Percentiles rank a stretch among this genome's conserved stretches.
These are phyloP conservation scores for Leishmania turanica DNA, from an alignment of 208 protist species.

Conservation along the genomic window DNA sequence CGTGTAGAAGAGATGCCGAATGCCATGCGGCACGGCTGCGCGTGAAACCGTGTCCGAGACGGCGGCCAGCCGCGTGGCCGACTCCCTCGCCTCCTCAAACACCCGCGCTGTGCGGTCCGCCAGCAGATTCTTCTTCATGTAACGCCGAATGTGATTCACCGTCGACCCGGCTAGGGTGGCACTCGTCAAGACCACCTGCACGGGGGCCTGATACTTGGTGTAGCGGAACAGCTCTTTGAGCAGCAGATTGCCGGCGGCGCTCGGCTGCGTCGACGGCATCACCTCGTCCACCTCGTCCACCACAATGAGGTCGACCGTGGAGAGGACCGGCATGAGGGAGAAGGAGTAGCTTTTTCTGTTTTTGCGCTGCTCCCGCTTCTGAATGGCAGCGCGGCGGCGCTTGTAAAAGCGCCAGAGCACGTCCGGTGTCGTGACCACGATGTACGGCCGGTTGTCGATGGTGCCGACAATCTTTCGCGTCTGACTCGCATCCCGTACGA, in stretches of 20 bases:
- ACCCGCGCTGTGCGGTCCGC: slow-evolving; percentile 67
- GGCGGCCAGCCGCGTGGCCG: slow-evolving; percentile 20
- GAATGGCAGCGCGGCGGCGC: slow-evolving; percentile 51
- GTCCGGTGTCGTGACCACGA: slow-evolving; percentile 77
- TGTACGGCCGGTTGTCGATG: slow-evolving; percentile 79
- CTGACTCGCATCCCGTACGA: slow-evolving; percentile 47
- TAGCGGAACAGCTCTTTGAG: slow-evolving; percentile 84
- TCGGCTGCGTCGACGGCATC: slow-evolving; percentile 63
- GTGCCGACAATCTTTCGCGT: slow-evolving; percentile 38
- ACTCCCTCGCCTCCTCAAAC: slow-evolving; percentile 53
- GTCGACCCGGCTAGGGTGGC: slow-evolving; percentile 84
- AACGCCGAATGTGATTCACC: slow-evolving; percentile 87
- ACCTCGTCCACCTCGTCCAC: slow-evolving; percentile 91
- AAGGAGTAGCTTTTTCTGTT: slow-evolving; percentile 64
- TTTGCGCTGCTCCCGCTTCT: slow-evolving; percentile 39
- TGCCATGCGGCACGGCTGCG: slow-evolving; percentile 62
- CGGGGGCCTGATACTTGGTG: slow-evolving; percentile 86
- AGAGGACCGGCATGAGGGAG: slow-evolving; percentile 67
- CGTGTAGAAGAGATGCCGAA: slow-evolving; percentile 81
- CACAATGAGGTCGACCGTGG: slow-evolving; percentile 76
- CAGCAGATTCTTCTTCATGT: slow-evolving; percentile 89
- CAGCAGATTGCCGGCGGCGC: slow-evolving; percentile 77
- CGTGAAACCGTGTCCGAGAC: slow-evolving; percentile 50
- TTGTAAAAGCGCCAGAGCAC: slow-evolving; percentile 79
- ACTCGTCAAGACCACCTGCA: slow-evolving; percentile 89